Conservation (phyloP, 1,284 basidiomycete species). For the Microbotryum violaceum region DNA sequence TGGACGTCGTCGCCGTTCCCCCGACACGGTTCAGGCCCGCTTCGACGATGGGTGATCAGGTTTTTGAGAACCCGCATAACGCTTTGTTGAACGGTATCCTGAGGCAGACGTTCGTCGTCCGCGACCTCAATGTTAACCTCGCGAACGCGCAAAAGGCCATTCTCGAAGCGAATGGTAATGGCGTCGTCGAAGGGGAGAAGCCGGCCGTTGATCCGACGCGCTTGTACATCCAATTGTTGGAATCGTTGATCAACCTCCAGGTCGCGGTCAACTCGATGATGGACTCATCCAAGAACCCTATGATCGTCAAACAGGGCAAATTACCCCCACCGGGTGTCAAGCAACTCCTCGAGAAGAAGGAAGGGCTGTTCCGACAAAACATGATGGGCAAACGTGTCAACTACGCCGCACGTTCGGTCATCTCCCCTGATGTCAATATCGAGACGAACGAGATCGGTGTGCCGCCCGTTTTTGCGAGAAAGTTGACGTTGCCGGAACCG, state of each 20-base stretch:
- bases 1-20: constrained; percentile 83
- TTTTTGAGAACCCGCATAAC: constrained; percentile 97
- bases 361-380: constrained; percentile 94
- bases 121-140: constrained; percentile 66
- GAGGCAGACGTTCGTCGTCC: constrained; percentile 58
- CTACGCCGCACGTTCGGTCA: constrained; percentile 97
- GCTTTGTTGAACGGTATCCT: constrained; percentile 82
- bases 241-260: constrained; percentile 80
- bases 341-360: constrained; percentile 97
- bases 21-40: constrained; percentile 96
- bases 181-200: constrained; percentile 32
- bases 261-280: constrained; percentile 95
- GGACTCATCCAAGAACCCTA: constrained; percentile 93
- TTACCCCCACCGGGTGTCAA: constrained; percentile 92
- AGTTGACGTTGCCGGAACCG: constrained; percentile 95
- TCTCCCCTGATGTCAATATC: constrained; percentile 98
- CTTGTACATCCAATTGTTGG: constrained; percentile 65
- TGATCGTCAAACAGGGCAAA: constrained; percentile 74
- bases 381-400: constrained; percentile 99
- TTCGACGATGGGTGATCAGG: constrained; percentile 79
- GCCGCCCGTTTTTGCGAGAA: constrained; percentile 93
- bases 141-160: constrained; percentile 55
- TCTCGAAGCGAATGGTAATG: constrained; percentile 21
- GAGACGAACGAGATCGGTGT: constrained; percentile 99
- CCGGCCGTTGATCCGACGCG: constrained; percentile 47